These are phyloP conservation scores for Phlebopus sp. DNA, from an alignment of 1,284 basidiomycete species.

Conservation along the genomic window DNA sequence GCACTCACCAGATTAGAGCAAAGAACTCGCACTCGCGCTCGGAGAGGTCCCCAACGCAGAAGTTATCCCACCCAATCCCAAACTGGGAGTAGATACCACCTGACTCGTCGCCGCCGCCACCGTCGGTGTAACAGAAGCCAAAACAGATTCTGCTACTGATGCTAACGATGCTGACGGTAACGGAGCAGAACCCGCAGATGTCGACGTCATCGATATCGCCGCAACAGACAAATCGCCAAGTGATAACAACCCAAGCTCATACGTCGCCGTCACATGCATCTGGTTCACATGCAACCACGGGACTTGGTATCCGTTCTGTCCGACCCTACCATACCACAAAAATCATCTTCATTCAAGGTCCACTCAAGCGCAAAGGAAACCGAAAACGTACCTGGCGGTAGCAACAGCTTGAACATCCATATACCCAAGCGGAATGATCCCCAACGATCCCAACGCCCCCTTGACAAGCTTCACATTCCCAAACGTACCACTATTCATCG, in stretches of 20 bases:
- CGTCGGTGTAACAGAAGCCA: not conserved
- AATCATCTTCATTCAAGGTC: too few species aligned
- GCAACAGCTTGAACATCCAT: constrained; percentile 52
- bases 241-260: constrained; percentile 27
- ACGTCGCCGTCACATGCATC: constrained; percentile 44
- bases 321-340: constrained; percentile 42
- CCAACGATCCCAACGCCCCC: constrained; percentile 52
- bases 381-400: constrained; percentile 39
- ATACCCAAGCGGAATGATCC: constrained; percentile 50
- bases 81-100: not conserved
- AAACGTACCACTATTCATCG: constrained; percentile 55
- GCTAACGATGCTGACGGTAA: not conserved
- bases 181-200: not conserved
- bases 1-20: constrained; percentile 3
- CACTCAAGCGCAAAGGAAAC: too few species aligned
- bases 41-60: constrained; percentile 1
- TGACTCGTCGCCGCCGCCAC: not conserved
- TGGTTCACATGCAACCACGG: constrained; percentile 58
- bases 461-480: constrained; percentile 55
- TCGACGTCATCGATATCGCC: constrained; percentile 13
- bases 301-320: constrained; percentile 48
- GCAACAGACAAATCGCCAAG: constrained; percentile 19
- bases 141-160: not conserved
- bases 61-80: not conserved
- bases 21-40: too few species aligned